Evolutionary conservation across 2,329 filamentous ascomycete genomes (phyloP).

Genomic region (Fusarium mundagurra): DNA sequence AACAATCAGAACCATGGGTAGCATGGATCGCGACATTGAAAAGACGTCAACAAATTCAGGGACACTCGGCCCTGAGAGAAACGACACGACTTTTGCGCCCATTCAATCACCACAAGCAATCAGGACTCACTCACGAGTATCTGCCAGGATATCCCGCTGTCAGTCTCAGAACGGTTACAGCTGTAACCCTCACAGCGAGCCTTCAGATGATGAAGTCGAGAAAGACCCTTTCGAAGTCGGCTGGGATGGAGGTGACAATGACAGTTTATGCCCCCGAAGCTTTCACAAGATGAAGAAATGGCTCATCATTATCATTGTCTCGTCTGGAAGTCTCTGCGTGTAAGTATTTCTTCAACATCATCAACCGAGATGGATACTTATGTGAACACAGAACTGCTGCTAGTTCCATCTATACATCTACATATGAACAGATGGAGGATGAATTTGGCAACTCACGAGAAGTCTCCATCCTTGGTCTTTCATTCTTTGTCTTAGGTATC

Average conservation of each 20-base stretch:
- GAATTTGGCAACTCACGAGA: conserved; percentile 78
- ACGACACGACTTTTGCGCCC: conserved; percentile 13
- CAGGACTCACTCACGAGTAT: conserved; percentile 9
- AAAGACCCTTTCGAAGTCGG: conserved; percentile 72
- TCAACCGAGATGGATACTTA: background rate
- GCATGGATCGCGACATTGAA: conserved; percentile 42
- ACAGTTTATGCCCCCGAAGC: conserved; percentile 79
- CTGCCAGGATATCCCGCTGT: conserved; percentile 35
- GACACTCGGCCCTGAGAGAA: background rate
- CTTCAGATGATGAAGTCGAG: conserved; percentile 26
- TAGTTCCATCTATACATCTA: conserved; percentile 88
- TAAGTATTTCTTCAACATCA: conserved; percentile 60
- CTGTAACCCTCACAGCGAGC: conserved; percentile 41
- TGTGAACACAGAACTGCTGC: conserved; percentile 73
- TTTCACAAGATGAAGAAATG: conserved; percentile 76
- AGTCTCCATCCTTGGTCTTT: conserved; percentile 82
- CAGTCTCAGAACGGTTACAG: conserved; percentile 59
- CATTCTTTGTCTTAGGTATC: conserved; percentile 82
- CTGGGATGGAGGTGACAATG: conserved; percentile 77
- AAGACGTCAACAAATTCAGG: conserved; percentile 33
- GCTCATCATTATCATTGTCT: conserved; percentile 80
- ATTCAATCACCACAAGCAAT: conserved; percentile 20
- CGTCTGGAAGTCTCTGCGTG: conserved; percentile 81
- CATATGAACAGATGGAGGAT: conserved; percentile 78
- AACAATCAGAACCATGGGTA: background rate